Base-by-base conservation (phyloP, 1,139 yeast species). In the Eremothecium sinecaudum region DNA sequence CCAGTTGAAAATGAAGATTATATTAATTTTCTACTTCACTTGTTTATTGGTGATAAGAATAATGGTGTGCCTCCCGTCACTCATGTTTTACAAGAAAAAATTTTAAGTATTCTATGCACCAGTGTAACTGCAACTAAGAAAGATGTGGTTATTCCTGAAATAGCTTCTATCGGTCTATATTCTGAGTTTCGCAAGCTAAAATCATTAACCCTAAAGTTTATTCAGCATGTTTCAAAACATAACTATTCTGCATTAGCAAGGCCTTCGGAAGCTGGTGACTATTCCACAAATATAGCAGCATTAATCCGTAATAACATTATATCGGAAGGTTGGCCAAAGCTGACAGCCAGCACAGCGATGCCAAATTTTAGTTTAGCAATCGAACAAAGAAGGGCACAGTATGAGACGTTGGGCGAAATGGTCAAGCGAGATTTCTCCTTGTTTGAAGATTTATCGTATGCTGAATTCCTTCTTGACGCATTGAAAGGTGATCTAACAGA, bases 321-420 rank as follows among this genome's bases (percentile, higher is more conserved):
- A 32, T 53, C 64, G 15, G 77, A 73, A 40, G 81, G 80, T 1
- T 74, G 80, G 80, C 80, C 80, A 3, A 60, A 56, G 38, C 45
- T 67, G 32, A 66, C 67, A 34, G 45, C 59, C 1, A 48, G 51
- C 10, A 30, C 50, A 3, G 35, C 47, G 2, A 55, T 64, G 0
- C 58, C 52, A 9, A 55, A 55, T 14, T 48, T 54, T 18, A 43
- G 45, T 15, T 43, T 47, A n/a, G 33, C 52, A 8, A 38, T 61
- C 7, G 40, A 48, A 22, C 57, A 75, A 41, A 68, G 94, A 43
- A 68, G 72, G 46, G 61, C 69, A 19, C 83, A 80, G 41, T 86
- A 83, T 50, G 94, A 83, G 51, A 76, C 92, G 0, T 58, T 86
- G 30, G 90, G 94, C 2, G 69, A 73, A 24, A 63, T 83, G 9